Percentiles rank a stretch among this genome's conserved stretches.
Evolutionary conservation across 2,329 filamentous ascomycete genomes (phyloP).

Genomic region (Claviceps cyperi): DNA sequence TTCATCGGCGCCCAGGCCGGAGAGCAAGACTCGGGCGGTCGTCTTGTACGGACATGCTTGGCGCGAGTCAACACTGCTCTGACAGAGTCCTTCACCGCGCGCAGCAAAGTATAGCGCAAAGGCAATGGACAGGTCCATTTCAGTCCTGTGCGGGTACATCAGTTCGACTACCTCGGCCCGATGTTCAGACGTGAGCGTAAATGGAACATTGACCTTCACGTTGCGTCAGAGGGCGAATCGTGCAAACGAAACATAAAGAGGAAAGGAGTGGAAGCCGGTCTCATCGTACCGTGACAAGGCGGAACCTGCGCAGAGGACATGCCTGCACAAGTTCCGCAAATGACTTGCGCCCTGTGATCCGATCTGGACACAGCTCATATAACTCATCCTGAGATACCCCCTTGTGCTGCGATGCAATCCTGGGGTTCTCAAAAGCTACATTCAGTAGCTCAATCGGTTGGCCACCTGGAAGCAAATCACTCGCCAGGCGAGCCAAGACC

Average conservation of each 20-base stretch:
- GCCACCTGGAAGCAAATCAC: constrained; percentile 55
- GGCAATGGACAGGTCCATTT: constrained; percentile 96
- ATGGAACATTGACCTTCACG: constrained; percentile 61
- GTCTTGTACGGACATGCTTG: constrained; percentile 40
- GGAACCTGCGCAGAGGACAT: constrained; percentile 62
- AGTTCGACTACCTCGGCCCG: constrained; percentile 56
- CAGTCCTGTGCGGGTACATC: constrained; percentile 88
- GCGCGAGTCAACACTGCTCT: constrained; percentile 12
- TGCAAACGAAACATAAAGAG: not conserved
- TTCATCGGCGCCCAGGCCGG: constrained; percentile 89
- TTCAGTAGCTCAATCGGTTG: constrained; percentile 81
- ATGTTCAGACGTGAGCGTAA: constrained; percentile 55
- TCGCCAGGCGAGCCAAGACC: constrained; percentile 63
- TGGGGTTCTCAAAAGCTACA: constrained; percentile 91
- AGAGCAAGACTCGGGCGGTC: constrained; percentile 69
- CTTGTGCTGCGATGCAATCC: constrained; percentile 44
- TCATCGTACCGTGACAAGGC: constrained; percentile 55
- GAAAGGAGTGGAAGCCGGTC: not conserved
- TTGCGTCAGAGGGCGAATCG: not conserved
- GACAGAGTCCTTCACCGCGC: constrained; percentile 47
- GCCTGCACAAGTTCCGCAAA: constrained; percentile 55
- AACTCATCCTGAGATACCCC: constrained; percentile 20
- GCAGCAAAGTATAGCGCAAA: constrained; percentile 91
- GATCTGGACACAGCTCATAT: constrained; percentile 81
- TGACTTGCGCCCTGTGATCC: constrained; percentile 70